Conservation (phyloP, 2,329 filamentous ascomycete genomes). For the Pseudopithomyces maydicus region DNA sequence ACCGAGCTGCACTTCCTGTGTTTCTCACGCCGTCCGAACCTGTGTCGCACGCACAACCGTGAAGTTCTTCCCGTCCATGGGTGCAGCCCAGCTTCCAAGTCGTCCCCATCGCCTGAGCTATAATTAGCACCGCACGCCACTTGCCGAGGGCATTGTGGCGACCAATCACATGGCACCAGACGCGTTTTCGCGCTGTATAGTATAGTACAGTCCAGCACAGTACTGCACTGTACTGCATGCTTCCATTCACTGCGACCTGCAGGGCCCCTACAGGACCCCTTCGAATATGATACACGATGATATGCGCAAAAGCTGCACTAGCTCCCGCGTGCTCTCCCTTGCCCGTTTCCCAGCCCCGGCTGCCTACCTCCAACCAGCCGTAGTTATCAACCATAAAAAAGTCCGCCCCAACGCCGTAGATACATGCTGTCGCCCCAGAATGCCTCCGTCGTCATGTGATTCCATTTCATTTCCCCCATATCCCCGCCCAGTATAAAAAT, state of each 20-base stretch:
- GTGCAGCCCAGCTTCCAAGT: slow-evolving; percentile 21
- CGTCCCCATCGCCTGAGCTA: slow-evolving; percentile 17
- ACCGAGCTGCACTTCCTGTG: slow-evolving; percentile 20
- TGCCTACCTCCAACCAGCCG: slow-evolving; percentile 28
- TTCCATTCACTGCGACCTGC: slow-evolving; percentile 13
- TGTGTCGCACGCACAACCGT: slow-evolving; percentile 15
- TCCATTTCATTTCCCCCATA: slow-evolving; percentile 24
- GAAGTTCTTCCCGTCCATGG: slow-evolving; percentile 11
- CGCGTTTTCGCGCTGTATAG: no score
- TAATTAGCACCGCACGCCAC: slow-evolving; percentile 19
- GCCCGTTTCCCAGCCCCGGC: slow-evolving; percentile 16
- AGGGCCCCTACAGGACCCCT: slow-evolving; percentile 20
- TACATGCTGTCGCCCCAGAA: slow-evolving; percentile 27
- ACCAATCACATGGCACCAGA: slow-evolving; percentile 22
- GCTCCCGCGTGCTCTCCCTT: slow-evolving; percentile 27
- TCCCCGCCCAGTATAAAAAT: slow-evolving; percentile 34
- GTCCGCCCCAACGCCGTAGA: slow-evolving; percentile 26
- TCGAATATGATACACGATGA: slow-evolving; percentile 35
- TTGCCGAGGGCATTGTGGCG: slow-evolving; percentile 10
- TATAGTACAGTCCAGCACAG: background rate
- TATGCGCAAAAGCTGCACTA: slow-evolving; percentile 40
- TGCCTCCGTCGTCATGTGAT: slow-evolving; percentile 19
- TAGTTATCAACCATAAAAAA: slow-evolving; percentile 20
- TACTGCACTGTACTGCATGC: slow-evolving; percentile 18
- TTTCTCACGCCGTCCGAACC: slow-evolving; percentile 16